phyloP scores from a whole-genome alignment of 805 yeast genomes.

The Candida ipomoeae region DNA sequence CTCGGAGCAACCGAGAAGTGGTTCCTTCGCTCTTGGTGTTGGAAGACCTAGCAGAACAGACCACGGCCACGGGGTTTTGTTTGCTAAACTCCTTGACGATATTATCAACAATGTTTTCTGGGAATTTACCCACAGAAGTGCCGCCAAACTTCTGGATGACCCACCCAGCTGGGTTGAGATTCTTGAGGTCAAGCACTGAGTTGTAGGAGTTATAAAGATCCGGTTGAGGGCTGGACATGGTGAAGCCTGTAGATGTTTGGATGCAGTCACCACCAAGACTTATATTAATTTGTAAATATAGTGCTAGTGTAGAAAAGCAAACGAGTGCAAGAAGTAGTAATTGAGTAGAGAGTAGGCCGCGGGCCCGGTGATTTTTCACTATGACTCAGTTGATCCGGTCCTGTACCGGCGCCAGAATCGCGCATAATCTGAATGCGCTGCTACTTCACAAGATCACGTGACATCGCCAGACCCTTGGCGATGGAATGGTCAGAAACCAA shows the following conservation, averaged over 20 bases:
- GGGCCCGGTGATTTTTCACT: constrained; percentile 1
- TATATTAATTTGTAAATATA: no score
- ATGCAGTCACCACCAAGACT: neutral
- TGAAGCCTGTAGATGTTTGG: neutral
- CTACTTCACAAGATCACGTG: neutral
- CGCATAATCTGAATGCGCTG: constrained; percentile 2
- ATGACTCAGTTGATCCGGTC: constrained; percentile 3
- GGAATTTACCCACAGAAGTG: constrained; percentile 93
- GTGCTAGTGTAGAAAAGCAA: no score
- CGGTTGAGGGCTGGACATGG: constrained; percentile 17
- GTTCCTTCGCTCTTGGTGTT: constrained; percentile 93
- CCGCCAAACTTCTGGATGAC: constrained; percentile 92
- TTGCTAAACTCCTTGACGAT: constrained; percentile 67
- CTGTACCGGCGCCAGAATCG: constrained; percentile 3
- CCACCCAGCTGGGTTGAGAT: constrained; percentile 30
- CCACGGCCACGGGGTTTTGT: constrained; percentile 76
- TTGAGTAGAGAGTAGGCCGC: neutral
- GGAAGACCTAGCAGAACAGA: constrained; percentile 92
- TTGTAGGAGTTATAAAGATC: constrained; percentile 30
- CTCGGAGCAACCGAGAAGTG: constrained; percentile 74
- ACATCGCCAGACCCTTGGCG: neutral
- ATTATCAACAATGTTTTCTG: constrained; percentile 77
- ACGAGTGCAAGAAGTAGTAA: neutral
- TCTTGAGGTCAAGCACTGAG: constrained; percentile 37
- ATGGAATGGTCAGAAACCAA: neutral